Conservation (phyloP, 2,329 filamentous ascomycete species). For the Mycosphaerella sp. region DNA sequence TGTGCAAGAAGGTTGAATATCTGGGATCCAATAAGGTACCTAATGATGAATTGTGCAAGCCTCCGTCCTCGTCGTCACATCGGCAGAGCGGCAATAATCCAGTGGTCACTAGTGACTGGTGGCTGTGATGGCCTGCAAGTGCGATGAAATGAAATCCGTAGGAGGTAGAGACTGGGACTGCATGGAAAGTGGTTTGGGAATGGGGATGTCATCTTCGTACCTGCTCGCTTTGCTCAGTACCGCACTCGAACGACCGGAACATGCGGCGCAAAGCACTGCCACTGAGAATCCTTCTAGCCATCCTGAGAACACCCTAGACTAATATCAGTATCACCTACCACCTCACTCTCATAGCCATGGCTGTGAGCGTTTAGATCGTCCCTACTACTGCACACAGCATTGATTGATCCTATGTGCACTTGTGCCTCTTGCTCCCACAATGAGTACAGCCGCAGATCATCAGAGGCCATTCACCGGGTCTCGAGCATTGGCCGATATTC, state of each 20-base stretch:
- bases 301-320: neutral
- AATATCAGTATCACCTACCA: neutral
- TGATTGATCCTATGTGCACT: neutral
- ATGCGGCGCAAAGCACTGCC: neutral
- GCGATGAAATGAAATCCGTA: neutral
- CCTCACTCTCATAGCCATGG: neutral
- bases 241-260: neutral
- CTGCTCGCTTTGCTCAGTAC: neutral
- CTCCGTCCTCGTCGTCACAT: neutral
- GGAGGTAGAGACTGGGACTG: neutral
- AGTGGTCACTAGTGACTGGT: too few relatives aligned
- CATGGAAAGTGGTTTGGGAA: neutral
- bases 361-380: neutral
- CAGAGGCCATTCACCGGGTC: neutral
- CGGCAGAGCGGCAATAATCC: neutral
- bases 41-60: too few relatives aligned
- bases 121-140: neutral
- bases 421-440: neutral
- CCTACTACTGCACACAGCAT: neutral
- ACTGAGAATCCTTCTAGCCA: neutral
- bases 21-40: too few relatives aligned
- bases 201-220: neutral
- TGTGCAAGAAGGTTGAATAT: too few relatives aligned
- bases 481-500: conserved; percentile 39
- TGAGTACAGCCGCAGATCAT: neutral